These are phyloP conservation scores for Cryoendolithus antarcticus DNA, from an alignment of 2,329 filamentous ascomycete species.

Conservation along the genomic window DNA sequence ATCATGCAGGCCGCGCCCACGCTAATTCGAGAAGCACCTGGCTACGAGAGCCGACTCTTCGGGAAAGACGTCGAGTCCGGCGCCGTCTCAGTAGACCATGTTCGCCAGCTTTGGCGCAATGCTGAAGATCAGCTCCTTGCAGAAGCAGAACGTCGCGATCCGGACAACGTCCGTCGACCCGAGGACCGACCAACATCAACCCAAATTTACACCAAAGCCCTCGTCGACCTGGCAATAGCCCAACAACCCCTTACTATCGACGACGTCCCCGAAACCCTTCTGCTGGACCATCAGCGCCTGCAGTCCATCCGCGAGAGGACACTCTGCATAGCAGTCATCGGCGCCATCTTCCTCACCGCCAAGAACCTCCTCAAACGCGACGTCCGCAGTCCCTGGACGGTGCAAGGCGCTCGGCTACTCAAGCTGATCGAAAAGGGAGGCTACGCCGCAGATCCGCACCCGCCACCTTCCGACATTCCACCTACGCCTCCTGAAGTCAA, in stretches of 20 bases:
- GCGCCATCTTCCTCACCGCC: conserved; percentile 63
- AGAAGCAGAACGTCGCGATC: conserved; percentile 57
- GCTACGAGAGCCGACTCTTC: conserved; percentile 66
- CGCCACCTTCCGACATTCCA: conserved; percentile 5
- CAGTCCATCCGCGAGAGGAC: conserved; percentile 43
- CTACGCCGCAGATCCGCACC: conserved; percentile 31
- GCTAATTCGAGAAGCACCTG: conserved; percentile 56
- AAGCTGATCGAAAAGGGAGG: conserved; percentile 50
- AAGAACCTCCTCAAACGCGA: conserved; percentile 77
- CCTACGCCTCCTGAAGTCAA: conserved; percentile 22
- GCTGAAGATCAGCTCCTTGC: conserved; percentile 52
- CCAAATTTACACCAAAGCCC: conserved; percentile 63
- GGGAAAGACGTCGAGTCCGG: conserved; percentile 49
- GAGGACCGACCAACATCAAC: conserved; percentile 52
- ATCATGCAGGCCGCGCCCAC: conserved; percentile 59
- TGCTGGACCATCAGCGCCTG: conserved; percentile 56
- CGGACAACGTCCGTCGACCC: conserved; percentile 51
- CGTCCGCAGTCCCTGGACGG: conserved; percentile 65
- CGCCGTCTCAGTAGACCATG: conserved; percentile 43
- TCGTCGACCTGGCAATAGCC: conserved; percentile 63
- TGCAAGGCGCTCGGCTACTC: conserved; percentile 59
- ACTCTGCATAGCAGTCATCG: conserved; percentile 57
- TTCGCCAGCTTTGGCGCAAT: conserved; percentile 53
- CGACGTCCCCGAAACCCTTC: conserved; percentile 60
- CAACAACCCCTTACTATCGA: conserved; percentile 41